Conservation (phyloP, 2,329 filamentous ascomycete species). For the Sphaerulina vaccinii region DNA sequence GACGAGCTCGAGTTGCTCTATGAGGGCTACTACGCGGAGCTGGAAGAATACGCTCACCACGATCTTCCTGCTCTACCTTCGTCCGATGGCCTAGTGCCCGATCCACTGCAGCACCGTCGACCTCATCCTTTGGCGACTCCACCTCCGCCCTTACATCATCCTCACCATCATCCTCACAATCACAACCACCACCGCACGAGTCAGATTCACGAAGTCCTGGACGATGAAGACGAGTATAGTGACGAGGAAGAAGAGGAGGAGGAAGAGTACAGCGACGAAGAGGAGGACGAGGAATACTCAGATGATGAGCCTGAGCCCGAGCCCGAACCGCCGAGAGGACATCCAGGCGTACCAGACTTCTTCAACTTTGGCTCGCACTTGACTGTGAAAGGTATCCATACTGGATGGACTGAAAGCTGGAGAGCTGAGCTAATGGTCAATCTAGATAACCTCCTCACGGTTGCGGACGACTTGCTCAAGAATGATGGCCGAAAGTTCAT, state of each 20-base stretch:
- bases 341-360: conserved; percentile 69
- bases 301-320: conserved; percentile 59
- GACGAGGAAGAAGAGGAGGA: conserved; percentile 58
- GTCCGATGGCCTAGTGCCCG: conserved; percentile 67
- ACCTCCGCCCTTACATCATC: conserved; percentile 27
- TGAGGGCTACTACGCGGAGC: conserved; percentile 96
- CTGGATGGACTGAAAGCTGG: conserved; percentile 38
- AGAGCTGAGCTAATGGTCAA: conserved; percentile 39
- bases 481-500: conserved; percentile 99
- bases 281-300: conserved; percentile 64
- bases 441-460: conserved; percentile 93
- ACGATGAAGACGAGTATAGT: conserved; percentile 58
- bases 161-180: conserved; percentile 13
- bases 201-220: conserved; percentile 68
- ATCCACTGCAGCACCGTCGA: conserved; percentile 51
- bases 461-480: conserved; percentile 96
- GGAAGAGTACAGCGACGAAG: conserved; percentile 62
- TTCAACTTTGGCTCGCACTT: conserved; percentile 97
- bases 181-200: conserved; percentile 66
- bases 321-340: conserved; percentile 60
- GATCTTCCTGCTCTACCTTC: conserved; percentile 56
- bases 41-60: conserved; percentile 94
- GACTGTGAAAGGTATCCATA: conserved; percentile 74
- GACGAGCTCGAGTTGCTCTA: conserved; percentile 97
- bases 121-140: conserved; percentile 35